Evolutionary conservation across 176 grass and related monocot species (phyloP).

Genomic region (Oryza meridionalis): DNA sequence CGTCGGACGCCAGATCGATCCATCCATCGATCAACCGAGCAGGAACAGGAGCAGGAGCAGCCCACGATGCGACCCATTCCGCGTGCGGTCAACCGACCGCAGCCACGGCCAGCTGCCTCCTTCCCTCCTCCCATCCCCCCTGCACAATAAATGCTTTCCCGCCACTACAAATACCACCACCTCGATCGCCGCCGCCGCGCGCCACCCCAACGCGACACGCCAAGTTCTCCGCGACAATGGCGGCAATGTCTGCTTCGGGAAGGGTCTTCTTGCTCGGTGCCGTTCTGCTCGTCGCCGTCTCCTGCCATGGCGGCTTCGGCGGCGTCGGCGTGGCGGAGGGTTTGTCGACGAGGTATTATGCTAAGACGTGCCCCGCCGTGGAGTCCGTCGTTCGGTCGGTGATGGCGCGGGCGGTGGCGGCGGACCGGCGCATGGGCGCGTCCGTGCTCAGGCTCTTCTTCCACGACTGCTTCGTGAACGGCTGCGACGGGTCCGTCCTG

Average conservation of each 20-base stretch:
- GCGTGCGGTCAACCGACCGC: slow-evolving; percentile 19
- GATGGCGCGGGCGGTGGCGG: slow-evolving; percentile 42
- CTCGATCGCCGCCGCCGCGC: no score
- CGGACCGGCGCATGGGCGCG: slow-evolving; percentile 47
- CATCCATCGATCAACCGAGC: no score
- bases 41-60: no score
- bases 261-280: neutral
- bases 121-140: neutral
- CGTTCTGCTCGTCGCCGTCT: slow-evolving; percentile 14
- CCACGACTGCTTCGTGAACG: slow-evolving; percentile 78
- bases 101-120: neutral
- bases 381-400: slow-evolving; percentile 38
- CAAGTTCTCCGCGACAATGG: neutral
- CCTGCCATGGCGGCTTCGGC: neutral
- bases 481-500: slow-evolving; percentile 69
- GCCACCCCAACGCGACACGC: no score
- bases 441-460: slow-evolving; percentile 70
- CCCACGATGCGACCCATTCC: slow-evolving; percentile 28
- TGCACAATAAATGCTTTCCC: neutral
- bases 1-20: no score
- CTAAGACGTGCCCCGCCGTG: slow-evolving; percentile 50
- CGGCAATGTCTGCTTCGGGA: neutral
- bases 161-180: slow-evolving; percentile 21
- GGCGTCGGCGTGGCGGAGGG: neutral
- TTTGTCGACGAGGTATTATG: slow-evolving; percentile 57